These are phyloP conservation scores for Thymus quinquecostatus DNA, from an alignment of 257 asterid genomes.

Conservation along the genomic window DNA sequence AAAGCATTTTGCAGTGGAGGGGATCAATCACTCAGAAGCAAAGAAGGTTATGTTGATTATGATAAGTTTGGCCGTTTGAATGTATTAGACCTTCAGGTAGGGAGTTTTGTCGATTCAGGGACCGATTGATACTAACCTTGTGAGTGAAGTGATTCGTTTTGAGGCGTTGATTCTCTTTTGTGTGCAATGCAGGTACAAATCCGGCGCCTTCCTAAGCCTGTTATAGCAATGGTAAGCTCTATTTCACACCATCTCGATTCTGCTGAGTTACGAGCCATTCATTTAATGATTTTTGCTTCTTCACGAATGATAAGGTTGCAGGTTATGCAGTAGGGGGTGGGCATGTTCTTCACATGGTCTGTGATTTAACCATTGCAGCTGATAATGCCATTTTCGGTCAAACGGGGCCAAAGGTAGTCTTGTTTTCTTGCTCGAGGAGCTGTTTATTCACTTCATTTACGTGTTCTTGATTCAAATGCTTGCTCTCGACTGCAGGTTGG, in stretches of 20 bases:
- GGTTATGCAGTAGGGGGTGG: slow-evolving; percentile 99
- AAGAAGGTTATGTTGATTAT: slow-evolving; percentile 79
- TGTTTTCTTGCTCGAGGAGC: neutral
- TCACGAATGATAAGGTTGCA: slow-evolving; percentile 67
- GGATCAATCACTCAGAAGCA: slow-evolving; percentile 86
- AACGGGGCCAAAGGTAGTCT: slow-evolving; percentile 87
- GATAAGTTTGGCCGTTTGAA: slow-evolving; percentile 89
- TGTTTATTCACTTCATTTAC: neutral
- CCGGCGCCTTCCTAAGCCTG: slow-evolving; percentile 96
- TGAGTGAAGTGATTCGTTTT: neutral
- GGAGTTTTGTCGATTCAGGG: neutral
- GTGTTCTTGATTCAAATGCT: neutral
- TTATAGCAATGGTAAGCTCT: slow-evolving; percentile 79
- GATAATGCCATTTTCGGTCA: slow-evolving; percentile 96
- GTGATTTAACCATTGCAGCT: slow-evolving; percentile 92
- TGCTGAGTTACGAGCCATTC: neutral
- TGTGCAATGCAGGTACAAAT: slow-evolving; percentile 71
- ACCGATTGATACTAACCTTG: neutral
- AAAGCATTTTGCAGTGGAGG: slow-evolving; percentile 95
- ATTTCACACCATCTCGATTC: neutral
- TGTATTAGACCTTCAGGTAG: slow-evolving; percentile 87
- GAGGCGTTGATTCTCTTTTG: neutral
- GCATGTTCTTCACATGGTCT: slow-evolving; percentile 94
- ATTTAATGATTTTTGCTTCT: neutral
- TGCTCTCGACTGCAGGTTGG: slow-evolving; percentile 67